Base-by-base conservation (phyloP, 164 flowering plant species). In the Vitis labrusca region DNA sequence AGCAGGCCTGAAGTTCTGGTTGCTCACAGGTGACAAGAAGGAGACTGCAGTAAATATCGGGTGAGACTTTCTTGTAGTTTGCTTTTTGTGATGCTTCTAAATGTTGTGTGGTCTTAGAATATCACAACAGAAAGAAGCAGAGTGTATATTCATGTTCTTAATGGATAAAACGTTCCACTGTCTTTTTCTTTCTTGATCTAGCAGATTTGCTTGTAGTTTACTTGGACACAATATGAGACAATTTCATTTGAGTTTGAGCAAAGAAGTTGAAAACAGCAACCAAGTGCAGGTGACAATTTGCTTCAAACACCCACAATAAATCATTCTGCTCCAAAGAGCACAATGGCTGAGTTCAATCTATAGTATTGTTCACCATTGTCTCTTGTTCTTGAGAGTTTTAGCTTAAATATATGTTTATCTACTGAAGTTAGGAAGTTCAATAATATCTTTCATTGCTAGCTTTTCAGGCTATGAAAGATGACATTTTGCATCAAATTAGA, bases 31-130 rank as follows among this genome's bases (percentile, higher is more conserved):
- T 5, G 92, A 88, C 71, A 86, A 88, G 68, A 84, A 60, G 76
- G 92, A 88, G 69, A 88, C 92, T 67, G 92, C 92, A 11, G 77
- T 88, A 47, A 88, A 86, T 68, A 81, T 88, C 23, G 92, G 92
- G 92, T 88, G 30, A 66, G 76, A 17, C 57, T 50, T 23, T 23
- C 27, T 23, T 23, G 27, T 23, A 23, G 27, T 23, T 23, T 23
- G 27, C n/a, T 47, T 66, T 23, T 23, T 23, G 27, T 23, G 27
- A 23, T 23, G 27, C 27, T 23, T 23, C 27, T 23, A 23, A 23
- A 23, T 23, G 27, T 23, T 23, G 27, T 23, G 27, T 0, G 27
- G 27, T 23, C 27, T 23, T 23, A 23, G 27, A 23, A 23, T 23
- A 23, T 23, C 27, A 23, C 27, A 23, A 1, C 27, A 23, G 27